Evolutionary conservation across 129 eudicot species (phyloP).

Genomic region (Chrysanthemum makinoi): DNA sequence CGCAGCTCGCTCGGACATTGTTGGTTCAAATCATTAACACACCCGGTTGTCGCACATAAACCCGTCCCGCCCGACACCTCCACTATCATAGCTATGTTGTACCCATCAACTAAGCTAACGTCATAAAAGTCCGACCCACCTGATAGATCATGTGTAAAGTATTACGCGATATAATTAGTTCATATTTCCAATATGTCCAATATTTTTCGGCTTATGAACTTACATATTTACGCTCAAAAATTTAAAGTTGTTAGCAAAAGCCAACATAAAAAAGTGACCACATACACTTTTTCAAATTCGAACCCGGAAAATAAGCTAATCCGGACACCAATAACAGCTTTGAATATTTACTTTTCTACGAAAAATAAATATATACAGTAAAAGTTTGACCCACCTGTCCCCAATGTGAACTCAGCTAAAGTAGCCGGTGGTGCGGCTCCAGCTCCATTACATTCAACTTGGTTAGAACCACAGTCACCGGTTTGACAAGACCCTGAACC

Average conservation of each 20-base stretch:
- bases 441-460: conserved; percentile 76
- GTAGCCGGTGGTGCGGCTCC: conserved; percentile 96
- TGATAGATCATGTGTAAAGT: no score
- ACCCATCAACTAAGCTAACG: conserved; percentile 90
- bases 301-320: no score
- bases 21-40: conserved; percentile 80
- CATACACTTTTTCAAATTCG: no score
- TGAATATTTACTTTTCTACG: no score
- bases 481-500: conserved; percentile 66
- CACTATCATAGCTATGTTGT: conserved; percentile 76
- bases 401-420: conserved; percentile 85
- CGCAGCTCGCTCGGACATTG: conserved; percentile 77
- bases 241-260: no score
- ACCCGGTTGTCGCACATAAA: conserved; percentile 81
- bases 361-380: conserved; percentile 17
- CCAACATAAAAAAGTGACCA: no score
- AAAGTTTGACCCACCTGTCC: conserved; percentile 76
- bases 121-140: conserved; percentile 78
- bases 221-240: no score
- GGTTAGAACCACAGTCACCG: conserved; percentile 87
- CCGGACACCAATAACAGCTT: no score
- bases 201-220: no score
- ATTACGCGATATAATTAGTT: no score
- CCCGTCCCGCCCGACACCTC: conserved; percentile 87
- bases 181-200: no score